phyloP scores from a whole-genome alignment of 2,329 filamentous ascomycete genomes.

The Lecanicillium sp. region DNA sequence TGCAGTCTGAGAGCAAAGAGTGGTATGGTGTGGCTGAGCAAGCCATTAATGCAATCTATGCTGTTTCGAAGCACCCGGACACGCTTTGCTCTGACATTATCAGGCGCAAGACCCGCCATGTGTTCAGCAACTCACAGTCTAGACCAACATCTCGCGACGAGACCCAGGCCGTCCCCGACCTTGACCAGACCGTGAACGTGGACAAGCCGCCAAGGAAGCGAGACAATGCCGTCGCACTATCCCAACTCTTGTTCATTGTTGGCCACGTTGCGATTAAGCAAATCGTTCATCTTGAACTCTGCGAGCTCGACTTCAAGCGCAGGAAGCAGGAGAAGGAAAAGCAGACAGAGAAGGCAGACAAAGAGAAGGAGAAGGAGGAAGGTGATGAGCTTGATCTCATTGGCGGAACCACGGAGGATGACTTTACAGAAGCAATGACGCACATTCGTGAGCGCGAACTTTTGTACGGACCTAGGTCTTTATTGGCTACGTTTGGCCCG shows the following conservation, averaged over 20 bases:
- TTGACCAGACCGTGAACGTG: conserved; percentile 16
- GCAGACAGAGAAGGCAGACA: conserved; percentile 39
- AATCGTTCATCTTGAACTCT: conserved; percentile 96
- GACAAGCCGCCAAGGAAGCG: conserved; percentile 42
- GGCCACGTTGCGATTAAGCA: conserved; percentile 98
- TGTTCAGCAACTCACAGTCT: conserved; percentile 52
- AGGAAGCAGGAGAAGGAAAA: conserved; percentile 88
- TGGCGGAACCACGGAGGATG: conserved; percentile 89
- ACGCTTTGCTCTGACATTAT: conserved; percentile 87
- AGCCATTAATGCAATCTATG: conserved; percentile 91
- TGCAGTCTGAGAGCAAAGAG: conserved; percentile 83
- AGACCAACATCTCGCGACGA: conserved; percentile 41
- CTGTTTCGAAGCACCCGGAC: conserved; percentile 88
- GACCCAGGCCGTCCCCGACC: conserved; percentile 27
- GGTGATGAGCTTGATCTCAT: conserved; percentile 93
- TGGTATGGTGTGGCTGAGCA: conserved; percentile 97
- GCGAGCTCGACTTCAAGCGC: conserved; percentile 95
- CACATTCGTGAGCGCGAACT: conserved; percentile 80
- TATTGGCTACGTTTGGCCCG: conserved; percentile 86
- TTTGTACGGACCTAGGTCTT: conserved; percentile 71
- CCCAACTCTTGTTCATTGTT: conserved; percentile 89
- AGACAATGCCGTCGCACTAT: conserved; percentile 68
- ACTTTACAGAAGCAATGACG: conserved; percentile 80
- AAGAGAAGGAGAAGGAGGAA: conserved; percentile 54
- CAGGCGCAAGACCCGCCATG: conserved; percentile 73